These are phyloP conservation scores for Rhodotorula sp. DNA, from an alignment of 1,284 basidiomycete species.

Conservation along the genomic window DNA sequence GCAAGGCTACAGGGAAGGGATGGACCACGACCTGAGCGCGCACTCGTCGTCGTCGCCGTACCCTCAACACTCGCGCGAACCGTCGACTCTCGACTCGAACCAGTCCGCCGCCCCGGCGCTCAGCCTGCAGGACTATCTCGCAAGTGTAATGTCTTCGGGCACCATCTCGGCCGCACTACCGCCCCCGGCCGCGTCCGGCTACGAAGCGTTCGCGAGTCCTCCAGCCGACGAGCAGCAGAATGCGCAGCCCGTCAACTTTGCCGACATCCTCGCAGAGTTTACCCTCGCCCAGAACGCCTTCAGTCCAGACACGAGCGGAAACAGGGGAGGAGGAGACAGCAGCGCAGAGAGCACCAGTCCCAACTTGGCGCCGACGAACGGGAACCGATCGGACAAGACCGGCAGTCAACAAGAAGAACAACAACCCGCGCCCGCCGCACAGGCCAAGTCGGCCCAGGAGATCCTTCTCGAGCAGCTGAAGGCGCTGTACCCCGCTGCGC, in stretches of 20 bases:
- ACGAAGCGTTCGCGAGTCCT: neutral
- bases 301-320: constrained; percentile 2
- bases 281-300: constrained; percentile 22
- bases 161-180: neutral
- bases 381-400: neutral
- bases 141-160: neutral
- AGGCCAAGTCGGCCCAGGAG: constrained; percentile 9
- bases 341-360: neutral
- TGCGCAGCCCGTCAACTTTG: constrained; percentile 13
- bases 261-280: constrained; percentile 35
- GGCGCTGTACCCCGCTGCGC: neutral
- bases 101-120: neutral
- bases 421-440: neutral
- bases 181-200: neutral
- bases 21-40: neutral
- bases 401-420: neutral
- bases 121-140: constrained; percentile 1
- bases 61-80: neutral
- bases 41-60: neutral
- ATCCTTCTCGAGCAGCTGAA: constrained; percentile 9
- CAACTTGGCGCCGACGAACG: neutral
- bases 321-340: neutral
- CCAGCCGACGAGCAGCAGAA: neutral
- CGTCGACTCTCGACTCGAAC: neutral
- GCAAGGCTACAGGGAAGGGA: neutral